A percentile compares a stretch with the other conserved stretches of the same genome.
phyloP scores from a whole-genome alignment of 139 green algal genomes.

The Mesotaenium endlicherianum region DNA sequence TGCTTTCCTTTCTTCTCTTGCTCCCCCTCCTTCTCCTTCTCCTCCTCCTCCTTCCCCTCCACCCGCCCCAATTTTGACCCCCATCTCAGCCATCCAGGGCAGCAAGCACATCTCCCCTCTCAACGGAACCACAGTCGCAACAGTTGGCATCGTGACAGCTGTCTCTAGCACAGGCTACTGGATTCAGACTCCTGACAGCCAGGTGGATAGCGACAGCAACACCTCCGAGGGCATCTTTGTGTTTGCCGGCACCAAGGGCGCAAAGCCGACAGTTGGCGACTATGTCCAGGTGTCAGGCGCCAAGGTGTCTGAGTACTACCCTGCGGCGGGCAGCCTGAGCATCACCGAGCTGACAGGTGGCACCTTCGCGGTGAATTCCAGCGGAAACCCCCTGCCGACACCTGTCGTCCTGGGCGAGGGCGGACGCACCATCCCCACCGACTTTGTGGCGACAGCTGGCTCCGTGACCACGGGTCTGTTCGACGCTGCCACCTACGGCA shows the following conservation, averaged over 20 bases:
- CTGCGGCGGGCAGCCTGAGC: not conserved
- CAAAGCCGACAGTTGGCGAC: not conserved
- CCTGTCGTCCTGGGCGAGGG: not conserved
- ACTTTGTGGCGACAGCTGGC: not conserved
- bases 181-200: not conserved
- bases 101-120: not conserved
- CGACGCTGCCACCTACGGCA: not conserved
- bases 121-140: not conserved
- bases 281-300: not conserved
- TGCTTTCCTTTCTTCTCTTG: no score
- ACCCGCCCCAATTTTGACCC: no score
- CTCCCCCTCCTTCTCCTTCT: no score
- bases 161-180: not conserved
- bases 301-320: not conserved
- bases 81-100: no score
- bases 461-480: not conserved
- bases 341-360: not conserved
- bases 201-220: not conserved
- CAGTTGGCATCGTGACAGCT: not conserved
- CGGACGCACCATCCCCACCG: not conserved
- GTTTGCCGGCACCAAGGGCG: not conserved
- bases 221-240: conserved; percentile 5
- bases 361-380: not conserved
- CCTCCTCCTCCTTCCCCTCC: no score
- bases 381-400: not conserved